These are phyloP conservation scores for Exophiala sideris DNA, from an alignment of 2,329 filamentous ascomycete species.

Conservation along the genomic window DNA sequence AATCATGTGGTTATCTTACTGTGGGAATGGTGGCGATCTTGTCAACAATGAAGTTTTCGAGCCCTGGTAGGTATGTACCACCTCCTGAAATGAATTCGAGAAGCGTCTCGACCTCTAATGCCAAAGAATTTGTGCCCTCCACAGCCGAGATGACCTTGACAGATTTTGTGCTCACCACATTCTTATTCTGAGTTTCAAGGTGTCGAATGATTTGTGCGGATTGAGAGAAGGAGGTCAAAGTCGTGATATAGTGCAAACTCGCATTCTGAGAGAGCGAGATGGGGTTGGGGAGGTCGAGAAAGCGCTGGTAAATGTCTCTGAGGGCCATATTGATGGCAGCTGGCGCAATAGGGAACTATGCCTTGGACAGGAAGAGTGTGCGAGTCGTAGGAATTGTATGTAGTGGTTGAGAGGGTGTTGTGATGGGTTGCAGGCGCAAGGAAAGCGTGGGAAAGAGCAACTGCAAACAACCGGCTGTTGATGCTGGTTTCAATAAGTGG, in stretches of 20 bases:
- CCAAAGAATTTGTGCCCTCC: conserved; percentile 67
- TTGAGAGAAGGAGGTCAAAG: conserved; percentile 70
- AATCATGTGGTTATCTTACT: conserved; percentile 54
- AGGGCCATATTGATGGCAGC: conserved; percentile 38
- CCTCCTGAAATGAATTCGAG: conserved; percentile 79
- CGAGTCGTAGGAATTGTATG: no score
- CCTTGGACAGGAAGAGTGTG: conserved; percentile 9
- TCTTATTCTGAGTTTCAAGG: conserved; percentile 61
- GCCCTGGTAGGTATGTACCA: conserved; percentile 77
- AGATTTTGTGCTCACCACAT: conserved; percentile 77
- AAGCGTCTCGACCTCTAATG: conserved; percentile 74
- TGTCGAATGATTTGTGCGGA: conserved; percentile 79
- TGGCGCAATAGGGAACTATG: background rate
- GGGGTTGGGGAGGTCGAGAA: conserved; percentile 64
- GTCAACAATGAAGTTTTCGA: conserved; percentile 91
- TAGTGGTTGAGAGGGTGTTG: no score
- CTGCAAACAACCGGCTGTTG: no score
- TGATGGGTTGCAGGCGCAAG: no score
- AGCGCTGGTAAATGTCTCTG: conserved; percentile 63
- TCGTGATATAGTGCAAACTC: conserved; percentile 83
- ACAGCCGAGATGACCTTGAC: conserved; percentile 72
- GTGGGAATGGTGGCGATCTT: conserved; percentile 74
- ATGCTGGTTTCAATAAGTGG: no score
- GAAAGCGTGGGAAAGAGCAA: no score
- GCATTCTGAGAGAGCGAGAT: conserved; percentile 63